A percentile compares a stretch with the other conserved stretches of the same genome.
Evolutionary conservation across 495 filamentous ascomycete species (phyloP).

Genomic region (Recurvomyces mirabilis): DNA sequence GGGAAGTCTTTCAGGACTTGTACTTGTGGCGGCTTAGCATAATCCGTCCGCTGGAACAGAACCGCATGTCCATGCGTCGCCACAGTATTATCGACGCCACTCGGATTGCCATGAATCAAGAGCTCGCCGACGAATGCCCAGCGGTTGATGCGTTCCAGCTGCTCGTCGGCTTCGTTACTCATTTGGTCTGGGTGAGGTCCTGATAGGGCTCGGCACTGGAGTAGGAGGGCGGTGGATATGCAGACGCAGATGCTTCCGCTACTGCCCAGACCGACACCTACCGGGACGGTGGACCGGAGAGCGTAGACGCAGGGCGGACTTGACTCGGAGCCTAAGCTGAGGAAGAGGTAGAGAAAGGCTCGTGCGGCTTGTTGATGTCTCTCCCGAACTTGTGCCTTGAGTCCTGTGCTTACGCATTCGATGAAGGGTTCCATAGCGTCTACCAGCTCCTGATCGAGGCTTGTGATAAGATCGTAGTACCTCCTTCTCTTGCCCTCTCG

Average conservation of each 20-base stretch:
- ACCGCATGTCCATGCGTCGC: constrained; percentile 85
- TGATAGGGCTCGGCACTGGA: constrained; percentile 76
- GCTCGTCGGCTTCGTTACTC: constrained; percentile 61
- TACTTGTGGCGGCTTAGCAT: constrained; percentile 64
- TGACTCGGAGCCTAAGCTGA: constrained; percentile 62
- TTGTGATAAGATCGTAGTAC: constrained; percentile 78
- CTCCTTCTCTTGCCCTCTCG: constrained; percentile 76
- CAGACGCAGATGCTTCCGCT: constrained; percentile 90
- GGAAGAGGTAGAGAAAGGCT: constrained; percentile 84
- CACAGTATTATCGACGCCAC: constrained; percentile 97
- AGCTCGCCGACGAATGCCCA: constrained; percentile 97
- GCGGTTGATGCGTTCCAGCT: constrained; percentile 87
- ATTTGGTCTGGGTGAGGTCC: constrained; percentile 87
- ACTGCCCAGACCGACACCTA: constrained; percentile 82
- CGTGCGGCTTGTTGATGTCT: constrained; percentile 68
- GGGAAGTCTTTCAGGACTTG: constrained; percentile 73
- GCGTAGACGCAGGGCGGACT: constrained; percentile 79
- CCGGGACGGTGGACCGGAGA: constrained; percentile 85
- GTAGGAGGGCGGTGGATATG: constrained; percentile 69
- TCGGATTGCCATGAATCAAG: constrained; percentile 93
- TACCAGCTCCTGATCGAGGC: constrained; percentile 71
- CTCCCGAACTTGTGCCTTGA: constrained; percentile 56
- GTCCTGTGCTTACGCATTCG: constrained; percentile 50
- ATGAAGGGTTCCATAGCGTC: constrained; percentile 68
- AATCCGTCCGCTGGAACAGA: constrained; percentile 72